Base-by-base conservation (phyloP, 2,329 filamentous ascomycete genomes). In the Aspergillus udagawae region DNA sequence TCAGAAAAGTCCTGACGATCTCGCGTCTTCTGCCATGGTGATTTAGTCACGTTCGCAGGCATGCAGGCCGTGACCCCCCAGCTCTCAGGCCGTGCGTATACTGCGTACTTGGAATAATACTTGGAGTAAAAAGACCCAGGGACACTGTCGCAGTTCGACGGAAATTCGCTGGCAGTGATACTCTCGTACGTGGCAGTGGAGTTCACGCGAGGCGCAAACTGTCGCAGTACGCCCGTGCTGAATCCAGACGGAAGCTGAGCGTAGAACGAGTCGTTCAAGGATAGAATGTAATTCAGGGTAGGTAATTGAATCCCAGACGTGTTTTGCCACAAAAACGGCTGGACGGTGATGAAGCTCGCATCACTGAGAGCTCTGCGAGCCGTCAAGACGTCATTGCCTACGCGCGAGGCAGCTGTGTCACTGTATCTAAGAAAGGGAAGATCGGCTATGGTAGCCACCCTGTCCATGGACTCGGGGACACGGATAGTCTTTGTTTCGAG, bases 1-100 rank as follows among this genome's bases (percentile, higher is more conserved):
- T 73, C 70, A 0, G 57, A 57, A 49, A 73, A 70, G 8, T 70
- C 65, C 51, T 73, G 71, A 17, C 68, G 66, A 23, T 58, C 51
- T 17, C 63, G 60, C 3, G 65, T 71, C 28, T 23, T 17, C 41
- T 52, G 55, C 69, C 70, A 73, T 9, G 67, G 69, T 14, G 69
- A 63, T 5, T 51, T 45, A 2, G 23, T 59, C 27, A 58, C n/a
- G 45, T 67, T 54, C 2, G 53, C 55, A 2, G 67, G 66, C 70
- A 73, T 71, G 49, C 70, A 73, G 7, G 61, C 67, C 32, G 59
- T 35, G 9, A 71, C 8, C 1, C 48, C 52, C 63, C 63, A 70
- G 27, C 0, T 52, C 35, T 23, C 23, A 20, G 23, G 27, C 20
- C 10, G n/a, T 28, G 51, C 10, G 28, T n/a, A 45, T 12, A 28